These are phyloP conservation scores for Trypanosoma cruzi DNA, from an alignment of 208 protist species.

Conservation along the genomic window DNA sequence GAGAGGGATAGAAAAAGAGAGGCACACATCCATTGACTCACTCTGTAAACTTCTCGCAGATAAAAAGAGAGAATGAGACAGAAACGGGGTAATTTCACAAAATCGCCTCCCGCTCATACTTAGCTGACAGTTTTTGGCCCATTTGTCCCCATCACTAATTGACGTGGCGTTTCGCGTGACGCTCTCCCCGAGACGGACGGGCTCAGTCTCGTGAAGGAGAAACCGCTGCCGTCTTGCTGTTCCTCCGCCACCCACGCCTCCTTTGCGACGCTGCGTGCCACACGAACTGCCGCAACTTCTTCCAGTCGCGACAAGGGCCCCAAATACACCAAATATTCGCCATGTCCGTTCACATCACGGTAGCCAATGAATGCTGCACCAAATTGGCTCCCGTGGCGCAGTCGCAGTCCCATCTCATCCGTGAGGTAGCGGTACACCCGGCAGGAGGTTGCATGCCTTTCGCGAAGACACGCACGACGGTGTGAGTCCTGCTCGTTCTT, in stretches of 20 bases:
- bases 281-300: slow-evolving; percentile 37
- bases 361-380: slow-evolving; percentile 76
- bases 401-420: slow-evolving; percentile 30
- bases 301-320: slow-evolving; percentile 49
- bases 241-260: slow-evolving; percentile 31
- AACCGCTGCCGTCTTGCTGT: not conserved
- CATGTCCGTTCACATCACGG: slow-evolving; percentile 31
- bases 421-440: slow-evolving; percentile 52
- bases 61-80: slow-evolving; percentile 6
- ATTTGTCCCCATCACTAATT: slow-evolving; percentile 25
- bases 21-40: not conserved
- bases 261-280: slow-evolving; percentile 67
- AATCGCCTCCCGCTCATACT: slow-evolving; percentile 2
- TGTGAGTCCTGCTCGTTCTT: slow-evolving; percentile 7
- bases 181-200: not conserved
- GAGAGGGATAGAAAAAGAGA: slow-evolving; percentile 7
- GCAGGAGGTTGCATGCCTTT: slow-evolving; percentile 39
- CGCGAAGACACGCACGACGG: slow-evolving; percentile 20
- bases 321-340: slow-evolving; percentile 55
- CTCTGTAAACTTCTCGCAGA: not conserved
- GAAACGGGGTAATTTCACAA: not conserved
- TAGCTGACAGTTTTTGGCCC: slow-evolving; percentile 1
- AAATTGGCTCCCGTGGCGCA: slow-evolving; percentile 71
- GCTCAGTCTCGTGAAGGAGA: slow-evolving; percentile 8
- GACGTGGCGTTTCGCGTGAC: slow-evolving; percentile 19